Base-by-base conservation (phyloP, 2,329 filamentous ascomycete species). In the Dactylellina haptotyla region DNA sequence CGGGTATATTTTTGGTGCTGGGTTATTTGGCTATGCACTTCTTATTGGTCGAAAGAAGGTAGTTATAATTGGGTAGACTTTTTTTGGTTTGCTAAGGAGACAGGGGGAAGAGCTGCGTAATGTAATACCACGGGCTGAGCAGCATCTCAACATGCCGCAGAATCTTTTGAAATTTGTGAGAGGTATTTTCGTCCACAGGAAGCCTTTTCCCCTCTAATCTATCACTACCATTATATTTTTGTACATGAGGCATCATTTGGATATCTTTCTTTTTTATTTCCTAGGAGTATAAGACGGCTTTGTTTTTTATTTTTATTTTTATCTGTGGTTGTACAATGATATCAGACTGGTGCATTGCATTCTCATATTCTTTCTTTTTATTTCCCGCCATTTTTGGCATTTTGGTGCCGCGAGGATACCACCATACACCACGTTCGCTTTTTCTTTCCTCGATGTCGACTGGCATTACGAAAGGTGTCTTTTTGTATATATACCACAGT, bases 11-110 rank as follows among this genome's bases (percentile, higher is more conserved):
- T 79, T 88, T 98, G 53, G 82, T 97, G 46, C 84, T 98, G 76
- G 94, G 95, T 4, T 99, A 98, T 80, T 84, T 83, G 28, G 93
- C 94, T 14, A 96, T 99, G 92, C 95, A 99, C 83, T 82, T 98
- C 74, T 82, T 99, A 78, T 87, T 99, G 51, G 88, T 99, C 20
- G 95, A 99, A 85, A 94, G 62, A 46, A 64, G 67, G 37, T 72
- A 72, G 28, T 37, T 14, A n/a, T n/a, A n/a, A n/a, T n/a, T n/a
- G n/a, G n/a, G n/a, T n/a, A n/a, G n/a, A n/a, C n/a, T n/a, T 18
- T 41, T 2, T 14, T 51, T 32, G 20, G 25, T 37, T 8, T 23
- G 30, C n/a, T 51, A 4, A 34, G 18, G 48, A 18, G 16, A 26
- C 32, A 6, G n/a, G 25, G 5, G 41, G 9, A 23, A 10, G 48